These are phyloP conservation scores for Myotisia sp. DNA, from an alignment of 2,329 filamentous ascomycete genomes.

Conservation along the genomic window DNA sequence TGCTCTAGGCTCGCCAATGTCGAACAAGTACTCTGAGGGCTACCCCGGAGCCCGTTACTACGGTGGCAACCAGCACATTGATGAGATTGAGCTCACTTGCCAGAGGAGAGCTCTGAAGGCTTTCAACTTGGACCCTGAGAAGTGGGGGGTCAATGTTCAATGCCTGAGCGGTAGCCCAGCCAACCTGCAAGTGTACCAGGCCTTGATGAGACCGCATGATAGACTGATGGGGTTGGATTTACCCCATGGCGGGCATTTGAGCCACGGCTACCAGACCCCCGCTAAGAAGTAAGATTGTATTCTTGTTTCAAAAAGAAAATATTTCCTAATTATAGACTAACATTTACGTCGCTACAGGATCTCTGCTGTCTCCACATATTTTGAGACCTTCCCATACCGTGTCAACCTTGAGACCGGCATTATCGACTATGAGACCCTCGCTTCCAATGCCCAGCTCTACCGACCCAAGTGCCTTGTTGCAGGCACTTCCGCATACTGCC, in stretches of 20 bases:
- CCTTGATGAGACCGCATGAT: slow-evolving; percentile 81
- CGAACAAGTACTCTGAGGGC: slow-evolving; percentile 99
- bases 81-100: slow-evolving; percentile 88
- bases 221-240: slow-evolving; percentile 94
- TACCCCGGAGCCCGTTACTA: slow-evolving; percentile 98
- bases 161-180: slow-evolving; percentile 83
- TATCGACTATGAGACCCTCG: slow-evolving; percentile 88
- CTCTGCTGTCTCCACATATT: slow-evolving; percentile 97
- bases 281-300: slow-evolving; percentile 52
- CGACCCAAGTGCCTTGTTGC: slow-evolving; percentile 91
- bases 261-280: slow-evolving; percentile 93
- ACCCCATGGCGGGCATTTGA: slow-evolving; percentile 89
- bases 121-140: slow-evolving; percentile 69
- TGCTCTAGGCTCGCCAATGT: slow-evolving; percentile 85
- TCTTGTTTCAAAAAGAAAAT: neutral
- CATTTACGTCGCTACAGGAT: slow-evolving; percentile 43
- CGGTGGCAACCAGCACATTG: slow-evolving; percentile 97
- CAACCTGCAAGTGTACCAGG: slow-evolving; percentile 97
- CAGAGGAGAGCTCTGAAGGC: slow-evolving; percentile 84
- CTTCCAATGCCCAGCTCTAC: slow-evolving; percentile 76
- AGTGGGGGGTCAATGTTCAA: slow-evolving; percentile 99
- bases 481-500: slow-evolving; percentile 88
- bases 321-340: slow-evolving; percentile 4
- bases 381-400: slow-evolving; percentile 92
- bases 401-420: slow-evolving; percentile 78